phyloP scores from a whole-genome alignment of 148 eudicot species.

The Mesembryanthemum crystallinum region DNA sequence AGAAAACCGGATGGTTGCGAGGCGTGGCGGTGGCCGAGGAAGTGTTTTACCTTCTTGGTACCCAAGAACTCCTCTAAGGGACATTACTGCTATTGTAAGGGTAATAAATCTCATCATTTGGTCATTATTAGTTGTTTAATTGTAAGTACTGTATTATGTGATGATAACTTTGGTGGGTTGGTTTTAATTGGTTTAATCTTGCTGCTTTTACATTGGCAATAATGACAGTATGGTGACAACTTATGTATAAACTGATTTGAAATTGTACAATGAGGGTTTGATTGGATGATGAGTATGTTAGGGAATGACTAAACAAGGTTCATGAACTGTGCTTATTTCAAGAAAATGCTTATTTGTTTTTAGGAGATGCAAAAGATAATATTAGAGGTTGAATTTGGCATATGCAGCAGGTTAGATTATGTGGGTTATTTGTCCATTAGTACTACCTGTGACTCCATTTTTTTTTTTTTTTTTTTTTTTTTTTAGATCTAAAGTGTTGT shows the following conservation, averaged over 20 bases:
- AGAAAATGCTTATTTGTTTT: no score
- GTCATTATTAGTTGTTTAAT: not conserved
- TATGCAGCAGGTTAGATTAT: no score
- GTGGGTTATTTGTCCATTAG: no score
- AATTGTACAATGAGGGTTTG: not conserved
- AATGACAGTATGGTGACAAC: not conserved
- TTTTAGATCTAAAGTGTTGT: no score
- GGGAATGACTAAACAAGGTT: not conserved
- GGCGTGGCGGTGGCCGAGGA: conserved; percentile 31
- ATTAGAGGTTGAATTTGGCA: no score
- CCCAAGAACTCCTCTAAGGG: conserved; percentile 61
- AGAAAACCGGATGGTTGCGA: conserved; percentile 21
- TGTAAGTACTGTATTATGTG: not conserved
- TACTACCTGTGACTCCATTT: no score
- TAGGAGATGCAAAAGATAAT: no score
- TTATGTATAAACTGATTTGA: not conserved
- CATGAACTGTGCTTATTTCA: not conserved
- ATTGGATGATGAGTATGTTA: not conserved
- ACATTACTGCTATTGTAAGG: conserved; percentile 53
- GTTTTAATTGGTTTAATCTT: not conserved
- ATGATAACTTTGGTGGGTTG: not conserved
- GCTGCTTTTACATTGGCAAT: not conserved
- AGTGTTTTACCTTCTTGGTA: conserved; percentile 66
- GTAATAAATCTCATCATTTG: conserved; percentile 31
- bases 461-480: no score